Evolutionary conservation across 2,329 filamentous ascomycete species (phyloP).

Genomic region (Tolypocladium endophyticum): DNA sequence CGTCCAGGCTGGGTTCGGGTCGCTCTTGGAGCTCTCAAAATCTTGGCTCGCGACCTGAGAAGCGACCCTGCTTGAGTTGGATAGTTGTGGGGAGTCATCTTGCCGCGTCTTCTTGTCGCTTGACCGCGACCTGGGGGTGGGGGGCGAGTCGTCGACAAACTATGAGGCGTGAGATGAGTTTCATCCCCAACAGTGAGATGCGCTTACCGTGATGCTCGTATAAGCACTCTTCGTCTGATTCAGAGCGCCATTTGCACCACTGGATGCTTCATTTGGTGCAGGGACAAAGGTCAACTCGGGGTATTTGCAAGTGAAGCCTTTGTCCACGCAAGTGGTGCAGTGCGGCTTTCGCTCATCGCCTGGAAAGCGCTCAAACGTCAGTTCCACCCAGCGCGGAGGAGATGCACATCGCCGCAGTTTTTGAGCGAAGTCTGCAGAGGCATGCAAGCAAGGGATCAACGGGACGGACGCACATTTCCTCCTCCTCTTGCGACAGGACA

Average conservation of each 20-base stretch:
- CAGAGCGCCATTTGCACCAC: neutral
- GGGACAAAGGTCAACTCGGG: neutral
- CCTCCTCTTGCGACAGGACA: neutral
- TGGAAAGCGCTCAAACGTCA: neutral
- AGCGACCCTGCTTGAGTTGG: neutral
- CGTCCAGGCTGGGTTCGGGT: neutral
- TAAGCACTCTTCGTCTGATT: neutral
- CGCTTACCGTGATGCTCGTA: neutral
- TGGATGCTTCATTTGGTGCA: neutral
- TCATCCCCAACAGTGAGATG: constrained; percentile 5
- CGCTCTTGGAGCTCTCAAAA: neutral
- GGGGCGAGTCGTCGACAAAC: neutral
- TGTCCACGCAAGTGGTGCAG: neutral
- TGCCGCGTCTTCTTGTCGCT: neutral
- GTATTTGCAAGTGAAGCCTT: neutral
- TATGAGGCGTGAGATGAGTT: constrained; percentile 5
- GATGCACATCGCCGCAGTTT: too few species aligned
- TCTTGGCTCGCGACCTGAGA: neutral
- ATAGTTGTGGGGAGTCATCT: neutral
- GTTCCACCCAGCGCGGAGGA: neutral
- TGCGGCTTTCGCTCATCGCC: neutral
- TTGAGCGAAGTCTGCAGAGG: too few species aligned
- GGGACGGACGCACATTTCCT: neutral
- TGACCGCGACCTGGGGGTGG: neutral
- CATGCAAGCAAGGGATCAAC: neutral